phyloP scores from a whole-genome alignment of 2,329 filamentous ascomycete species.

The Pyricularia sp. region DNA sequence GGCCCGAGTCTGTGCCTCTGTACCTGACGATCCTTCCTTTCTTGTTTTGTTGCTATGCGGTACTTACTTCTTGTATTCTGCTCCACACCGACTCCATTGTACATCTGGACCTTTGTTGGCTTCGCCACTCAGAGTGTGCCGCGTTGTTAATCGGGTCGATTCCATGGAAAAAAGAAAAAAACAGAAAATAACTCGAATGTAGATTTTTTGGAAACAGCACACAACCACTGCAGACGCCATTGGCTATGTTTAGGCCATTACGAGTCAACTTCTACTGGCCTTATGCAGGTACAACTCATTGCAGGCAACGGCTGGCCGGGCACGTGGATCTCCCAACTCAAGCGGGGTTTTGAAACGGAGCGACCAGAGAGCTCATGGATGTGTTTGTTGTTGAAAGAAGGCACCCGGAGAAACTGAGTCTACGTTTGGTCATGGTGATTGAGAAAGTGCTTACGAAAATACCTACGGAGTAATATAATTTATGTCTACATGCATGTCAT shows the following conservation, averaged over 20 bases:
- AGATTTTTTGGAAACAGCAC: not conserved
- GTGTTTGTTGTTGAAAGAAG: too few relatives aligned
- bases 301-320: not conserved
- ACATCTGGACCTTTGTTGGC: not conserved
- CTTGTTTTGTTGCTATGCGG: not conserved
- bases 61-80: not conserved
- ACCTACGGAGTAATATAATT: too few relatives aligned
- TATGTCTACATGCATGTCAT: too few relatives aligned
- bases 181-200: not conserved
- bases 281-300: not conserved
- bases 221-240: not conserved
- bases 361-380: not conserved
- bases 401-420: too few relatives aligned
- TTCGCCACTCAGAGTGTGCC: not conserved
- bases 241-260: not conserved
- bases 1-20: not conserved
- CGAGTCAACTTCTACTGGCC: not conserved
- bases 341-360: not conserved
- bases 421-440: not conserved
- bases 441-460: not conserved
- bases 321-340: not conserved
- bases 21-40: not conserved
- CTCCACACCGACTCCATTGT: not conserved
- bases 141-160: not conserved
- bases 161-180: not conserved